A percentile compares a stretch with the other conserved stretches of the same genome.
Evolutionary conservation across 305 asterid genomes (phyloP).

Genomic region (Fraxinus baroniana): DNA sequence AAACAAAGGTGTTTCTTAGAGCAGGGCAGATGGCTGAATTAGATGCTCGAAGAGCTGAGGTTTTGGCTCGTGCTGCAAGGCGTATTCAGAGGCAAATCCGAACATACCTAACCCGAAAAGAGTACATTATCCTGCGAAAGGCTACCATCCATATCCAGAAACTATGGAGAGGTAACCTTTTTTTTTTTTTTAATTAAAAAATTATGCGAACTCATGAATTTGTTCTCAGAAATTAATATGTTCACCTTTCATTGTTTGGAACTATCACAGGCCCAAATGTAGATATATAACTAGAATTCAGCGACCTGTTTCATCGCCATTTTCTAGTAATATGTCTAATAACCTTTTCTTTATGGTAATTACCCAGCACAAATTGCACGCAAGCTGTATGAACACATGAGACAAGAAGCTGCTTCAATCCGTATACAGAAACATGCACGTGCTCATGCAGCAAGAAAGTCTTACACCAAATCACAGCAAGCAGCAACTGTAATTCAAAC

Average conservation of each 20-base stretch:
- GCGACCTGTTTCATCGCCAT: background rate
- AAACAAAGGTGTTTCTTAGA: constrained; percentile 90
- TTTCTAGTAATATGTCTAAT: constrained; percentile 2
- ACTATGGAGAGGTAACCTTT: constrained; percentile 81
- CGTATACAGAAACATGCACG: constrained; percentile 83
- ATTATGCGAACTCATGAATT: background rate
- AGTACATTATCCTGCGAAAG: constrained; percentile 62
- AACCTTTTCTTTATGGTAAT: constrained; percentile 19
- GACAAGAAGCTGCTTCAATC: constrained; percentile 87
- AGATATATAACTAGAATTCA: background rate
- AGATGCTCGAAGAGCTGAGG: constrained; percentile 92
- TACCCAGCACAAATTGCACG: constrained; percentile 77
- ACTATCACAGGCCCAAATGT: constrained; percentile 5
- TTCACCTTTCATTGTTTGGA: constrained; percentile 5
- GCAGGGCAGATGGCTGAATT: constrained; percentile 99
- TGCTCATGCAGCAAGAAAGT: constrained; percentile 62
- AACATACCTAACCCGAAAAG: constrained; percentile 71
- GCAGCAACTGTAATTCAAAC: constrained; percentile 80
- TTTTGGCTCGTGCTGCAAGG: constrained; percentile 76
- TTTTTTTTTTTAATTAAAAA: background rate
- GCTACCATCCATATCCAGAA: constrained; percentile 70
- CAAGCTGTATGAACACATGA: constrained; percentile 63
- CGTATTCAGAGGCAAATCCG: constrained; percentile 85
- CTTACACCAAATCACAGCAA: constrained; percentile 57
- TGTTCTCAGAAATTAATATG: background rate